A percentile compares a stretch with the other conserved stretches of the same genome.
Evolutionary conservation across 2,329 filamentous ascomycete species (phyloP).

Genomic region (Aspergillus pseudoviridinutans): DNA sequence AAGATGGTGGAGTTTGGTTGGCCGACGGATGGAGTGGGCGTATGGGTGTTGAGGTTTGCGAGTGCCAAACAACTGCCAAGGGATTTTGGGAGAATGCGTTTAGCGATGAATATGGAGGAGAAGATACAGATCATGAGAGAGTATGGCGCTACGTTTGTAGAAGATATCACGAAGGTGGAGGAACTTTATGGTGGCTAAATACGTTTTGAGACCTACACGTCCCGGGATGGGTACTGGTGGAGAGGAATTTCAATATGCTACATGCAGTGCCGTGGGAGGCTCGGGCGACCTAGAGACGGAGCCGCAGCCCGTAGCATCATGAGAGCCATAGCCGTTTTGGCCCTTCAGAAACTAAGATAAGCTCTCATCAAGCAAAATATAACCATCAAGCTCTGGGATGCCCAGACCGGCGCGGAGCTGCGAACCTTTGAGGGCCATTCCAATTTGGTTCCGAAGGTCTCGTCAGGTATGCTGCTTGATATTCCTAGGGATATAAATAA

Average conservation of each 20-base stretch:
- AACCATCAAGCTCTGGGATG: too few species aligned
- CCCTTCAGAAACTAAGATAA: too few species aligned
- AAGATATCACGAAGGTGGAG: constrained; percentile 14
- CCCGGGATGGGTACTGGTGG: not conserved
- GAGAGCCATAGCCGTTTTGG: too few species aligned
- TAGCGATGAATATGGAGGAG: constrained; percentile 1
- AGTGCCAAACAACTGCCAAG: constrained; percentile 1
- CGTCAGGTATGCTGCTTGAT: too few species aligned
- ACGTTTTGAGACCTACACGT: not conserved
- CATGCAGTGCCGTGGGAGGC: not conserved
- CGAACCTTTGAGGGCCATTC: too few species aligned
- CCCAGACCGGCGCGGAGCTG: too few species aligned
- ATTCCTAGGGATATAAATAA: too few species aligned
- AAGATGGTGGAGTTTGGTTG: constrained; percentile 12
- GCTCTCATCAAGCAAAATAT: too few species aligned
- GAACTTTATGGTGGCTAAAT: constrained; percentile 8
- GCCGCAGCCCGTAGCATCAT: too few species aligned
- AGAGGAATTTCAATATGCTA: not conserved
- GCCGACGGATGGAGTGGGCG: constrained; percentile 13
- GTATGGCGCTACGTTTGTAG: constrained; percentile 14
- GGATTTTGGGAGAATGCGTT: constrained; percentile 14
- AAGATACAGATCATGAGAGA: constrained; percentile 15
- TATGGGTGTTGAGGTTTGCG: constrained; percentile 14
- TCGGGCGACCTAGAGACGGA: too few species aligned
- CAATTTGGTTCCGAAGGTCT: too few species aligned